Evolutionary conservation across 805 yeast genomes (phyloP), one percentile per base, ranked within the genome.

Genomic region (Yarrowia yakushimensis): DNA sequence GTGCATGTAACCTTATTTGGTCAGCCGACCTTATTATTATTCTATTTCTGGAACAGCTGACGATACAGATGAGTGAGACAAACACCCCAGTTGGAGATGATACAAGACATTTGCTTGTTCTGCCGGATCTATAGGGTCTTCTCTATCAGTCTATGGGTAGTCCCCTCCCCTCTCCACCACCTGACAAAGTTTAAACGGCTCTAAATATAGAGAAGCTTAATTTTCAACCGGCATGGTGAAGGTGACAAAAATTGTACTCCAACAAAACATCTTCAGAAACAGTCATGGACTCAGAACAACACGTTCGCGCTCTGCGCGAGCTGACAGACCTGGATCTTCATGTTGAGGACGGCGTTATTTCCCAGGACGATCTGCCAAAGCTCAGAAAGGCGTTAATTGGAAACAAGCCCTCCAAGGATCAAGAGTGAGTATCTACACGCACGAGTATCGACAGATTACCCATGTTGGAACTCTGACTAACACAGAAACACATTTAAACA

Each of bases 181-280:
- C 12, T 30, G 37, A 20, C 52, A 45, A 17, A 45, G 52, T 45
- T 45, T 45, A 45, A 45, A 45, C 52, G 52, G 52, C 52, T 45
- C 36, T 25, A 30, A 30, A 30, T 27, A 28, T 17, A 2, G 12
- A 10, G 13, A 45, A 45, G 11, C 17, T 45, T 28, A 45, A 13
- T 30, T 20, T 20, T 18, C 52, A 18, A 45, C 52, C 10, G 30
- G 18, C 52, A 28, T 27, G 33, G 7, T 28, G 37, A 45, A 28
- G 36, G 36, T 17, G 22, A 43, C 22, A 43, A 43, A 43, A 43
- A 27, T 17, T 27, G 33, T 27, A 17, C 50, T 28, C 23, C n/a
- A 12, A 11, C 11, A 10, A 43, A 43, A 43, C 33, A 27, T 27
- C 33, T 17, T 17, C 11, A 41, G 13, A 9, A 41, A 9, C 45